A percentile compares a stretch with the other conserved stretches of the same genome.
Evolutionary conservation across 2,329 filamentous ascomycete species (phyloP).

Genomic region (Aphanoascus verrucosus): DNA sequence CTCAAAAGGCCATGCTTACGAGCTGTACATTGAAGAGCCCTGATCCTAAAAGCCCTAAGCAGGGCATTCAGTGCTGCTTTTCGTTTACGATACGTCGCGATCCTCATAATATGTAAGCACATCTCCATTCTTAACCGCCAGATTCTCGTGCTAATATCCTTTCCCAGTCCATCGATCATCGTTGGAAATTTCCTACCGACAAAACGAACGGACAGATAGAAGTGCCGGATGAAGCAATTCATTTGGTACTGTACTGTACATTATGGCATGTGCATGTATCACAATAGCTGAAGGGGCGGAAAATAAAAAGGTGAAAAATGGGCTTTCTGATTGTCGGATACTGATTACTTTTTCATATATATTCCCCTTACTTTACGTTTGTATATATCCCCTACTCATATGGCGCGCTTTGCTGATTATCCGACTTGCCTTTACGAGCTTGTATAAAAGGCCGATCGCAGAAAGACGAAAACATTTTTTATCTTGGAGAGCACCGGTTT

Average conservation of each 20-base stretch:
- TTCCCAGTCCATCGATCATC: conserved; percentile 71
- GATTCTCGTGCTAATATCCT: conserved; percentile 24
- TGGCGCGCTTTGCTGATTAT: neutral
- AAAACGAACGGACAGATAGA: conserved; percentile 49
- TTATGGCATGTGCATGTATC: neutral
- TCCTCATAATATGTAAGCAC: conserved; percentile 83
- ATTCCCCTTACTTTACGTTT: neutral
- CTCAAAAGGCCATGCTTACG: conserved; percentile 89
- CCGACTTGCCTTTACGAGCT: neutral
- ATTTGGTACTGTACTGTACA: neutral
- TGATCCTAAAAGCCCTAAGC: conserved; percentile 54
- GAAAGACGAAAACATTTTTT: neutral
- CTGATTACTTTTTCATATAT: neutral
- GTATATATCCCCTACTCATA: conserved; percentile 8
- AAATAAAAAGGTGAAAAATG: neutral
- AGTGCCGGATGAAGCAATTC: conserved; percentile 14
- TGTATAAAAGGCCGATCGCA: neutral
- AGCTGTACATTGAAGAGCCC: conserved; percentile 85
- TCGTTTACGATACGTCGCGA: conserved; percentile 94
- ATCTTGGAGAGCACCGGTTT: neutral
- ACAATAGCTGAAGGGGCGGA: neutral
- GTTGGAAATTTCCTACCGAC: conserved; percentile 95
- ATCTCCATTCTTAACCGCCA: neutral
- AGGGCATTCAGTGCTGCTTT: conserved; percentile 85
- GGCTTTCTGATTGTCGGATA: neutral